Conservation (phyloP, 1,284 basidiomycete species). For the Rhodotorula glutinis region DNA sequence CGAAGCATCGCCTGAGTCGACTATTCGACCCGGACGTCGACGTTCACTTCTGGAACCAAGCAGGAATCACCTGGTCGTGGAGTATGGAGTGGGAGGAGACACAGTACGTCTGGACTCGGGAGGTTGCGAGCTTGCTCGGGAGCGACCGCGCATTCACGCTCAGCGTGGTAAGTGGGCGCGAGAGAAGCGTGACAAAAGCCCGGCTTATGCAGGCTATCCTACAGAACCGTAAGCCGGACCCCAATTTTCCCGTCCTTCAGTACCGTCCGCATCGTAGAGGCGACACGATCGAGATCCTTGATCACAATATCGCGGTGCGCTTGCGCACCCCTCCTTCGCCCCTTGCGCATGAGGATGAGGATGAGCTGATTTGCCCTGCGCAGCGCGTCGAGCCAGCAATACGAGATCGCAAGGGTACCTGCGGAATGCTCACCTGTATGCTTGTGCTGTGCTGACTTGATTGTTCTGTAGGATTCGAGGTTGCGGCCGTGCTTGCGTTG, state of each 20-base stretch:
- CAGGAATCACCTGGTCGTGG: constrained; percentile 25
- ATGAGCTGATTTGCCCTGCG: too few relatives aligned
- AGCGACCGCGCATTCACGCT: constrained; percentile 24
- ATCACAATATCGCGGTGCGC: constrained; percentile 33
- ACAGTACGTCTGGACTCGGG: constrained; percentile 18
- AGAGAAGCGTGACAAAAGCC: not conserved
- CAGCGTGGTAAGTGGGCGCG: constrained; percentile 13
- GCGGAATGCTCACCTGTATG: too few relatives aligned
- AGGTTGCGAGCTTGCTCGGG: constrained; percentile 6
- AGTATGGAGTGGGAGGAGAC: constrained; percentile 28
- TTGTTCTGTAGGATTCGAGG: constrained; percentile 19
- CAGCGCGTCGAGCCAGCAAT: constrained; percentile 33
- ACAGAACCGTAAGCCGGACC: constrained; percentile 28
- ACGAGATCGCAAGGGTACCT: constrained; percentile 26
- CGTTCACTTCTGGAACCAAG: constrained; percentile 5
- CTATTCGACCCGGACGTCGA: constrained; percentile 10
- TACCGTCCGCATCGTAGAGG: constrained; percentile 20
- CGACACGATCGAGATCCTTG: constrained; percentile 24
- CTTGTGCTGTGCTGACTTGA: not conserved
- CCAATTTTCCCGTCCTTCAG: constrained; percentile 20
- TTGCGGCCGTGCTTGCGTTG: constrained; percentile 20
- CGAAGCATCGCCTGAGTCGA: constrained; percentile 10
- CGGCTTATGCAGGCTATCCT: too few relatives aligned
- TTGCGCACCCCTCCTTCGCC: too few relatives aligned
- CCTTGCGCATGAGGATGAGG: too few relatives aligned